phyloP scores from a whole-genome alignment of 2,329 filamentous ascomycete genomes.

The Metarhizium robertsii region DNA sequence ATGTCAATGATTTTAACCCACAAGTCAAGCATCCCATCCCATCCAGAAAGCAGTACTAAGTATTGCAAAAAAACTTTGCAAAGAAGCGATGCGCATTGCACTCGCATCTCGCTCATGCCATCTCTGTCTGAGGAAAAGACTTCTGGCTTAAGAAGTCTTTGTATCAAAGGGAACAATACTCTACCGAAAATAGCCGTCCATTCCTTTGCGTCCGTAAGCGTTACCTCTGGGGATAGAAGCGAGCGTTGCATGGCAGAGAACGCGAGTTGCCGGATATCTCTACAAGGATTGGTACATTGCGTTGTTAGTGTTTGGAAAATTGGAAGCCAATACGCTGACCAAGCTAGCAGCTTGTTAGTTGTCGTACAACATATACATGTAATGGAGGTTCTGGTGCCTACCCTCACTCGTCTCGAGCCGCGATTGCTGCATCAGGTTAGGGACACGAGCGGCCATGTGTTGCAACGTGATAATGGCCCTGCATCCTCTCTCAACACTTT shows the following conservation, averaged over 20 bases:
- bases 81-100: slow-evolving; percentile 81
- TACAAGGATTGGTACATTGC: slow-evolving; percentile 90
- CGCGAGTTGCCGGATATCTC: slow-evolving; percentile 83
- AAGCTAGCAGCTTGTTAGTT: slow-evolving; percentile 46
- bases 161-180: slow-evolving; percentile 85
- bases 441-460: slow-evolving; percentile 71
- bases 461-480: slow-evolving; percentile 77
- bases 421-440: slow-evolving; percentile 81
- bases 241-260: slow-evolving; percentile 79
- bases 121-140: slow-evolving; percentile 83
- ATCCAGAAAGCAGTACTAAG: slow-evolving; percentile 71
- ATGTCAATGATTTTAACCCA: slow-evolving; percentile 91
- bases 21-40: slow-evolving; percentile 81
- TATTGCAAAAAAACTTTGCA: slow-evolving; percentile 97
- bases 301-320: slow-evolving; percentile 82
- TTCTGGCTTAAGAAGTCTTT: slow-evolving; percentile 82
- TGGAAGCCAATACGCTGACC: slow-evolving; percentile 96
- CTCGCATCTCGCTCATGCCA: slow-evolving; percentile 92
- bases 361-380: not conserved
- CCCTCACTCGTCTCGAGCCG: slow-evolving; percentile 82
- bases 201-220: slow-evolving; percentile 73
- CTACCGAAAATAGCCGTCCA: slow-evolving; percentile 95
- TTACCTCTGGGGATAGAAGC: slow-evolving; percentile 75
- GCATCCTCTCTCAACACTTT: slow-evolving; percentile 65
- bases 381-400: slow-evolving; percentile 20